Base-by-base conservation (phyloP, 73 alveolate species). In the Paramecium sonneborni region DNA sequence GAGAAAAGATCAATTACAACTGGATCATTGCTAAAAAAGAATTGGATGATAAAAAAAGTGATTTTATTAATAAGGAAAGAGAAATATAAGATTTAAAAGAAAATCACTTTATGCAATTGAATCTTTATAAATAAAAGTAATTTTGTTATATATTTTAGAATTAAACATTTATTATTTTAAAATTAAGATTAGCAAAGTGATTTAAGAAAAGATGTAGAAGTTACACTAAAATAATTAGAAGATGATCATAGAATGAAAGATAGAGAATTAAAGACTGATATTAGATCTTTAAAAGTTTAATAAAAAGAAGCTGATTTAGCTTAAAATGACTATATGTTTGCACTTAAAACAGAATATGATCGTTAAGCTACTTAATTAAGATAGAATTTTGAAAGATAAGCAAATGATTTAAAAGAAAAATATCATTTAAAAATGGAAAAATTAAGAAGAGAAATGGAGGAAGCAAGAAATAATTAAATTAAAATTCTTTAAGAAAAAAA, bases 1-100 rank as follows among this genome's bases (percentile, higher is more conserved):
- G 99, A 76, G 97, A 98, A 86, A 93, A 99, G 82, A 98, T 98
- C 85, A 98, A 98, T 95, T 98, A 98, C 92, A 95, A 97, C 94
- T 98, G 99, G 99, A 98, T 98, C 92, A 98, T 98, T 12, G 99
- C 96, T 24, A 98, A 98, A 93, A 96, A 98, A 87, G 98, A 97
- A 56, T 88, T 96, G 2, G 99, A 98, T 94, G 99, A 98, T 56
- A 92, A 94, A 35, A 98, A 97, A 85, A 99, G 99, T 32, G 99
- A 98, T 41, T 95, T 94, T 43, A 86, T 98, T 32, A 98, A 98
- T 88, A 97, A 97, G 92, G 99, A 98, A 93, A 95, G 99, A 86
- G 99, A 96, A 92, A 92, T 98, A 44, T 97, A 98, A 85, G 99
- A 98, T 72, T 93, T 98, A 41, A 95, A 92, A 14, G 99, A 98